Percentiles rank a stretch among this genome's conserved stretches.
Evolutionary conservation across 192 early-diverging fungal genomes (phyloP).

Genomic region (Mortierella antarctica): DNA sequence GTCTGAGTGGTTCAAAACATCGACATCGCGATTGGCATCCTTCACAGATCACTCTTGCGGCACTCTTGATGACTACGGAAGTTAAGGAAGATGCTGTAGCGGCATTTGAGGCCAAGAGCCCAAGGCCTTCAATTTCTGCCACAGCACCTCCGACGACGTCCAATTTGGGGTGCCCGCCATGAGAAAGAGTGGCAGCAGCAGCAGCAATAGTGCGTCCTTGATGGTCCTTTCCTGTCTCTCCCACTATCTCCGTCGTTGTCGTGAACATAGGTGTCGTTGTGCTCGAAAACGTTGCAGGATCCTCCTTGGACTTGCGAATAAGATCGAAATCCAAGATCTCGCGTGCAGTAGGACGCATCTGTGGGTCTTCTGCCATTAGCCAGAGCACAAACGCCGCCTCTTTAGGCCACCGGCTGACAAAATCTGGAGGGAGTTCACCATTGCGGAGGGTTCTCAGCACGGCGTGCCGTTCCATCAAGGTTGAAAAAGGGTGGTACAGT

Average conservation of each 20-base stretch:
- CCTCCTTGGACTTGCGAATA: conserved; percentile 60
- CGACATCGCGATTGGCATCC: conserved; percentile 27
- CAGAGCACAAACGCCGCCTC: conserved; percentile 87
- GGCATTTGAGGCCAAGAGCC: not conserved
- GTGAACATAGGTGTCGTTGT: not conserved
- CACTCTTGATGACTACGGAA: not conserved
- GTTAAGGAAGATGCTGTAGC: not conserved
- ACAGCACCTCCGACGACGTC: not conserved
- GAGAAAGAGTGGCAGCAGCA: too few relatives aligned
- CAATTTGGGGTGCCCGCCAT: too few relatives aligned
- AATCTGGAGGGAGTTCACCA: conserved; percentile 75
- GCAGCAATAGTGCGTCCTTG: too few relatives aligned
- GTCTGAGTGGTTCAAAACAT: not conserved
- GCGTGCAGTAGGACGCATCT: conserved; percentile 71
- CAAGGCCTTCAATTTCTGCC: conserved; percentile 9
- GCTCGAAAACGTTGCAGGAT: not conserved
- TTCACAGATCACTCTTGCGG: conserved; percentile 11
- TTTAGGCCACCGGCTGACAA: conserved; percentile 76
- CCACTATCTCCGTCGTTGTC: not conserved
- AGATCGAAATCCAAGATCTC: conserved; percentile 80
- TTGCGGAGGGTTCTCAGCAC: conserved; percentile 72
- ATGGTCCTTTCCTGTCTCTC: not conserved
- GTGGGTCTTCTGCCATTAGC: conserved; percentile 83
- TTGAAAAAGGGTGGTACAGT: conserved; percentile 87
- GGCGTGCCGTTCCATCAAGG: conserved; percentile 90